These are phyloP conservation scores for Pichia insulana DNA, from an alignment of 805 yeast species.

Conservation along the genomic window DNA sequence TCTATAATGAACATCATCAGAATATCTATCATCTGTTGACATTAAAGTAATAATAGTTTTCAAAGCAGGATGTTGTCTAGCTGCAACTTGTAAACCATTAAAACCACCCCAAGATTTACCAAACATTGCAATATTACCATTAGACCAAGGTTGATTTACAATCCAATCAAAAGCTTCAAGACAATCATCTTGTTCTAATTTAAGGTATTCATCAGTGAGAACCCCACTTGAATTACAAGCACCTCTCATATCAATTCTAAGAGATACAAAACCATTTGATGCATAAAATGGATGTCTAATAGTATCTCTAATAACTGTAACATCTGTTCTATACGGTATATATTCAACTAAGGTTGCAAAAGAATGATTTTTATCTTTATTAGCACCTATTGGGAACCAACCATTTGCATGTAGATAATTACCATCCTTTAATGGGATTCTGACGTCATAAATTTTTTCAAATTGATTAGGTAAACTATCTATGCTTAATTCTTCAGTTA, in stretches of 20 bases:
- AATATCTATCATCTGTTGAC: constrained; percentile 40
- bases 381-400: constrained; percentile 35
- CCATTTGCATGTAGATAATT: constrained; percentile 31
- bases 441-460: constrained; percentile 28
- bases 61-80: constrained; percentile 38
- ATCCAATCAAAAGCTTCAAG: constrained; percentile 37
- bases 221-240: constrained; percentile 35
- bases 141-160: constrained; percentile 33
- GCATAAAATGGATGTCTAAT: constrained; percentile 40
- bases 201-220: constrained; percentile 33
- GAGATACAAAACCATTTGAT: constrained; percentile 37
- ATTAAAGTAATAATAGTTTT: constrained; percentile 35
- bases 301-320: constrained; percentile 36
- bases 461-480: constrained; percentile 25
- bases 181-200: constrained; percentile 37
- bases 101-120: constrained; percentile 45
- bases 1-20: constrained; percentile 42
- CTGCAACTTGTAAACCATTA: constrained; percentile 38
- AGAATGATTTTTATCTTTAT: constrained; percentile 21
- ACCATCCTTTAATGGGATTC: constrained; percentile 34
- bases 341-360: constrained; percentile 35
- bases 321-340: constrained; percentile 39
- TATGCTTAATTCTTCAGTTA: constrained; percentile 14
- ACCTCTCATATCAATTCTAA: constrained; percentile 41
- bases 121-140: constrained; percentile 38